These are phyloP conservation scores for Cytospora leucostoma DNA, from an alignment of 2,329 filamentous ascomycete species.

Conservation along the genomic window DNA sequence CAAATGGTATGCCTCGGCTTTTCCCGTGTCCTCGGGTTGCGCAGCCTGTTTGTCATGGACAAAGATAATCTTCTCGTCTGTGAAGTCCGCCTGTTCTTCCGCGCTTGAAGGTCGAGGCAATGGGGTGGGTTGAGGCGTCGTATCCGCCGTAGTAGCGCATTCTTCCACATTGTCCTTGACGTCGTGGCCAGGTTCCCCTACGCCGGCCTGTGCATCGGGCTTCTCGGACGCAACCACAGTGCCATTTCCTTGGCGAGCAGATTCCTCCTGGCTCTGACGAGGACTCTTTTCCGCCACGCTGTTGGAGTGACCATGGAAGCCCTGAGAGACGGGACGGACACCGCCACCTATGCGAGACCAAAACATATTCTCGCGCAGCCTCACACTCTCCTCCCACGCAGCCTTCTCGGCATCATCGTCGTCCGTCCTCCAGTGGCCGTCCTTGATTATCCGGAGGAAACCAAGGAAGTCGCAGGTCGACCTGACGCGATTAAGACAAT, in stretches of 20 bases:
- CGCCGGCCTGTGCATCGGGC: slow-evolving; percentile 2
- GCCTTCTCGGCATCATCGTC: slow-evolving; percentile 81
- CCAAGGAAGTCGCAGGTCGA: slow-evolving; percentile 91
- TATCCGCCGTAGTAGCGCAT: slow-evolving; percentile 21
- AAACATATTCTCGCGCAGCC: slow-evolving; percentile 91
- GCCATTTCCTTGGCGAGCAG: not conserved
- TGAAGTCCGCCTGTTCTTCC: not conserved
- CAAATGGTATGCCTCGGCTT: not conserved
- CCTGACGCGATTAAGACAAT: slow-evolving; percentile 80
- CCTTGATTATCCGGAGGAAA: slow-evolving; percentile 87
- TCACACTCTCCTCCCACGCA: slow-evolving; percentile 93
- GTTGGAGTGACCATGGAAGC: slow-evolving; percentile 38
- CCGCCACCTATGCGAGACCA: slow-evolving; percentile 93
- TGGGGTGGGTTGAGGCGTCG: not conserved
- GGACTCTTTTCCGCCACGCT: slow-evolving; percentile 33
- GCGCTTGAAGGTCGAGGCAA: not conserved
- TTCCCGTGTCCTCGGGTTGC: not conserved
- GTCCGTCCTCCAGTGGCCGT: slow-evolving; percentile 86
- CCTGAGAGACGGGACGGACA: slow-evolving; percentile 64
- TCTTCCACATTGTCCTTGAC: slow-evolving; percentile 17
- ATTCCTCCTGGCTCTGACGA: slow-evolving; percentile 31
- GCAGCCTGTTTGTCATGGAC: not conserved
- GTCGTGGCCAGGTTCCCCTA: not conserved
- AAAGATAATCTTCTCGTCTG: slow-evolving; percentile 8
- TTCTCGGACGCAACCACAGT: slow-evolving; percentile 7